phyloP scores from a whole-genome alignment of 2,329 filamentous ascomycete species.

The Cladosporium sp. region DNA sequence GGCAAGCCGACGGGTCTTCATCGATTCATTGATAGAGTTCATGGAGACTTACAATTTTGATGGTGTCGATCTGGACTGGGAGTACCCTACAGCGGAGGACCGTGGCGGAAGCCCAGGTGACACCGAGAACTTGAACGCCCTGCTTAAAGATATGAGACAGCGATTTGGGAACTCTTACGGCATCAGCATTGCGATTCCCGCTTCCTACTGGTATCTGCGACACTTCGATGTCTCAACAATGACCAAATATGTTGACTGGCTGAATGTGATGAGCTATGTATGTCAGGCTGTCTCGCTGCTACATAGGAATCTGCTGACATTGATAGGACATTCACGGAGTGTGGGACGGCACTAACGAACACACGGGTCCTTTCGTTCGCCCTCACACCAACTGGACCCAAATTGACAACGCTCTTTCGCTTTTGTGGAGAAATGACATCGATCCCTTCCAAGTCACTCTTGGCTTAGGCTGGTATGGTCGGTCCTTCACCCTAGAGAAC shows the following conservation, averaged over 20 bases:
- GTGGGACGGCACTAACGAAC: conserved; percentile 33
- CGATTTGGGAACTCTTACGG: conserved; percentile 36
- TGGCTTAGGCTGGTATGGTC: conserved; percentile 46
- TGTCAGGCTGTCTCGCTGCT: too few species aligned
- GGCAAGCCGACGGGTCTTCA: conserved; percentile 4
- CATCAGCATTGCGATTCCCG: conserved; percentile 35
- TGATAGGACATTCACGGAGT: conserved; percentile 46
- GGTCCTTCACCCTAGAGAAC: conserved; percentile 28
- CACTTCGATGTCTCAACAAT: conserved; percentile 15
- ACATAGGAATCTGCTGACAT: conserved; percentile 38
- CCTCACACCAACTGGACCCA: conserved; percentile 47
- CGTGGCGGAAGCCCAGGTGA: conserved; percentile 37
- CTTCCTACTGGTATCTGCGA: conserved; percentile 18
- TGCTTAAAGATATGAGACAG: conserved; percentile 34
- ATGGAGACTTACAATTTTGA: conserved; percentile 18
- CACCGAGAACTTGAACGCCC: conserved; percentile 32
- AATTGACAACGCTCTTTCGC: conserved; percentile 38
- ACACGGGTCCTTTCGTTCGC: conserved; percentile 31
- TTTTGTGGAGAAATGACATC: conserved; percentile 45
- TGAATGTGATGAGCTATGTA: conserved; percentile 16
- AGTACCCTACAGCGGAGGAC: conserved; percentile 25
- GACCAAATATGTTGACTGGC: conserved; percentile 15
- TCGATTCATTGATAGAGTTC: conserved; percentile 10
- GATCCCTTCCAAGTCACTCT: conserved; percentile 39
- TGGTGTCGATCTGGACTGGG: conserved; percentile 22